Evolutionary conservation across 768 basidiomycete species (phyloP), one percentile per base, ranked within the genome.

Genomic region (Lactarius hatsudake): DNA sequence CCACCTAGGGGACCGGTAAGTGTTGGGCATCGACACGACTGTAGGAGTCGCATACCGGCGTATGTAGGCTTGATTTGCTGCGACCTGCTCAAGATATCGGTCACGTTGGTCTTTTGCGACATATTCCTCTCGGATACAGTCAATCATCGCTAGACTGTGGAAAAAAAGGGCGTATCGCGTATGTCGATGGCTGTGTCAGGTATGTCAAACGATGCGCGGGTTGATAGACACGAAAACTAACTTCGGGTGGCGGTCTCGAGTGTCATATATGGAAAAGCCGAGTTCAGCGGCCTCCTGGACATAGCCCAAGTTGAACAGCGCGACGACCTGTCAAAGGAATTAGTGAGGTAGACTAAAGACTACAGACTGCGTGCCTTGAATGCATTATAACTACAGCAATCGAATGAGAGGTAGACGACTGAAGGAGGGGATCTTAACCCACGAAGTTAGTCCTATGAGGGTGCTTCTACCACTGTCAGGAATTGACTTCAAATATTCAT

Each of bases 121-220:
- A 9, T 76, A 71, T 4, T 80, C 82, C 60, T 80, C 77, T 40
- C 87, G 81, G 40, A 90, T 72, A 71, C 84, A 86, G 5, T 83
- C 81, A 59, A 88, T 82, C 76, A 91, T 75, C 3, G 90, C 84
- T 42, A 91, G 79, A 69, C 82, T 87, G 73, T 90, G 89, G 74
- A 87, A 90, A 76, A 89, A 90, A 4, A 88, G 77, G 1, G 81
- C 82, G 73, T 86, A 90, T 58, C 88, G 87, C 55, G 84, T 83
- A 74, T 89, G 88, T 51, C 87, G 79, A 75, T 90, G 88, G 70
- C 87, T 90, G 48, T 48, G 23, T 32, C 58, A 9, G 42, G 12
- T 54, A 62, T 51, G 68, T 64, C 65, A 18, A 58, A 58, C 38
- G 2, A 53, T 56, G 57, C 51, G 13, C 3, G 45, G 28, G 23